Percentiles rank a stretch among this genome's conserved stretches.
These are phyloP conservation scores for Zygotorulaspora sp. DNA, from an alignment of 805 yeast species.

Conservation along the genomic window DNA sequence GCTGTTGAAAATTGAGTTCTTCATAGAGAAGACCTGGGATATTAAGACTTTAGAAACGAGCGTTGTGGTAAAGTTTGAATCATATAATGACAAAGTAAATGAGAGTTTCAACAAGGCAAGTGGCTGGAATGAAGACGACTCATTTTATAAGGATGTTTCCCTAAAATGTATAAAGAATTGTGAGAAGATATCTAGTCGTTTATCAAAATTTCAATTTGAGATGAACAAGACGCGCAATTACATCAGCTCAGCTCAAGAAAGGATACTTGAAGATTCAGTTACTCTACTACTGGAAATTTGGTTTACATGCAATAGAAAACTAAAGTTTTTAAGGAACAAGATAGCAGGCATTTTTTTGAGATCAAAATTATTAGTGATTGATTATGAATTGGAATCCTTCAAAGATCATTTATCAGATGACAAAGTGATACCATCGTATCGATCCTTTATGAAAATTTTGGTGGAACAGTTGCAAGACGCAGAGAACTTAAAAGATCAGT, in stretches of 20 bases:
- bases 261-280: constrained; percentile 46
- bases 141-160: constrained; percentile 52
- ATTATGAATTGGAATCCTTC: constrained; percentile 51
- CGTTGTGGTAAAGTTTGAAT: constrained; percentile 27
- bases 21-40: constrained; percentile 34
- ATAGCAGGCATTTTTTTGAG: constrained; percentile 58
- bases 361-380: constrained; percentile 60
- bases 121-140: constrained; percentile 16
- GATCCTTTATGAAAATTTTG: constrained; percentile 53
- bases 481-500: constrained; percentile 48
- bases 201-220: constrained; percentile 18
- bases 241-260: constrained; percentile 35
- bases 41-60: constrained; percentile 30
- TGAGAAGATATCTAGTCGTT: constrained; percentile 33
- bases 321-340: constrained; percentile 36
- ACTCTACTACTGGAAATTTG: constrained; percentile 31
- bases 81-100: constrained; percentile 7
- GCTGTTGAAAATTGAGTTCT: constrained; percentile 26
- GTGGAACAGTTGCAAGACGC: constrained; percentile 55
- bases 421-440: constrained; percentile 41
- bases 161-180: constrained; percentile 50
- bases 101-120: constrained; percentile 1
- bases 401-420: constrained; percentile 28
- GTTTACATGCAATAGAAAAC: constrained; percentile 20
- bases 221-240: constrained; percentile 16